Evolutionary conservation across 345 rosid species (phyloP), one percentile per base, ranked within the genome.

Genomic region (Citrus maxima): DNA sequence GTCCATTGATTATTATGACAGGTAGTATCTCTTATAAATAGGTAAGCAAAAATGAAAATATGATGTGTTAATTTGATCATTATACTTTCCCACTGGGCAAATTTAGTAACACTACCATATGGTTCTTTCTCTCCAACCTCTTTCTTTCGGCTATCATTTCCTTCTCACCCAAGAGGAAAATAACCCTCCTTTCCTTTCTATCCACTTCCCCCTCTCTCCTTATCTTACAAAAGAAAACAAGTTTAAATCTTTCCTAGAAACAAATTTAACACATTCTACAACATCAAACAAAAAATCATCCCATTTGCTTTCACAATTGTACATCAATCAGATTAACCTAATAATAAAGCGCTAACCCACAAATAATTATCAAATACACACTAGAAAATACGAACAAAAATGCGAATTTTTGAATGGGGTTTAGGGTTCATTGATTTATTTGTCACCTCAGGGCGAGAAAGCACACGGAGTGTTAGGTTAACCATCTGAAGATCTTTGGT

Each of bases 401-500:
- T 1, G 10, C 12, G 46, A 71, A 21, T 60, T 19, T 59, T 19
- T 4, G 1, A 38, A 74, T 18, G 24, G 25, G 18, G 59, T 24
- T 46, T n/a, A 46, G 59, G 37, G 37, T 46, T 68, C 27, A 27
- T 12, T 2, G 73, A 46, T 49, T 25, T 7, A 70, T 46, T 16
- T 14, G 35, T 70, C 79, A 91, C 97, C 95, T 95, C 90, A 1
- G 97, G 99, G 19, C 92, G 97, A 40, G 99, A 92, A 81, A 97
- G 98, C 35, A 97, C 93, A 75, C 98, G 98, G 71, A 97, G 99
- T 28, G 98, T 94, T 77, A 97, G 98, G 77, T 93, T 93, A 49
- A 93, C 99, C 99, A 93, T 95, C 90, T 95, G 99, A 14, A 95
- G 96, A 90, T 97, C 99, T 83, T 97, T 97, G 6, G 99, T 94